Evolutionary conservation across 257 asterid species (phyloP), one percentile per base, ranked within the genome.

Genomic region (Cordia subcordata): DNA sequence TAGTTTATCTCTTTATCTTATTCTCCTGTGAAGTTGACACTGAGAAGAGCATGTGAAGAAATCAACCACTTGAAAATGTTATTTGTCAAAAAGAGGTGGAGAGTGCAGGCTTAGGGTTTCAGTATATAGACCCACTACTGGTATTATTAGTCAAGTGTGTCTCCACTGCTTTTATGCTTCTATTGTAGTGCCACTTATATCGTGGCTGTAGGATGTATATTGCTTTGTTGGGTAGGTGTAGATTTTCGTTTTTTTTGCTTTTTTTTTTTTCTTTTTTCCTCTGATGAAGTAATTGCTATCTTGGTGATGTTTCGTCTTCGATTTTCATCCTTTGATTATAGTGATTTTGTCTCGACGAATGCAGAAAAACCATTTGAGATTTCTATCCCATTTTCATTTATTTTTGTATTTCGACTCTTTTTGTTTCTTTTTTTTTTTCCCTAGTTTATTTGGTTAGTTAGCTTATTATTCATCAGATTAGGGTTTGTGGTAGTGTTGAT

Each of bases 401-500:
- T 13, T 53, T 20, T 17, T 19, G 27, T 42, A 1, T 46, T 13
- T 27, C 22, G 46, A 14, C 18, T 19, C 14, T 16, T 13, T 32
- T 15, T 58, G 12, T 23, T 37, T 60, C 35, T 27, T 27, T 27
- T 27, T 27, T 27, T 27, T 6, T 27, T 27, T 27, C 6, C 6
- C 35, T 3, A 6, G 3, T 27, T 27, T 1, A 27, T 1, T 27
- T 27, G 35, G 35, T 9, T 45, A n/a, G n/a, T n/a, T n/a, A 17
- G 47, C 23, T 50, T 40, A n/a, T 62, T 38, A 64, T 42, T 49
- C 62, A 45, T 49, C 62, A 45, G 57, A 15, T 35, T 73, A 68
- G 79, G 79, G 74, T 68, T 67, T 73, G 55, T 45, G 11, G 54
- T 40, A 40, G 16, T 21, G 55, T 54, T 62, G 54, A 62, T 55